Evolutionary conservation across 805 yeast genomes (phyloP).

Genomic region (Nakazawaea holstii): DNA sequence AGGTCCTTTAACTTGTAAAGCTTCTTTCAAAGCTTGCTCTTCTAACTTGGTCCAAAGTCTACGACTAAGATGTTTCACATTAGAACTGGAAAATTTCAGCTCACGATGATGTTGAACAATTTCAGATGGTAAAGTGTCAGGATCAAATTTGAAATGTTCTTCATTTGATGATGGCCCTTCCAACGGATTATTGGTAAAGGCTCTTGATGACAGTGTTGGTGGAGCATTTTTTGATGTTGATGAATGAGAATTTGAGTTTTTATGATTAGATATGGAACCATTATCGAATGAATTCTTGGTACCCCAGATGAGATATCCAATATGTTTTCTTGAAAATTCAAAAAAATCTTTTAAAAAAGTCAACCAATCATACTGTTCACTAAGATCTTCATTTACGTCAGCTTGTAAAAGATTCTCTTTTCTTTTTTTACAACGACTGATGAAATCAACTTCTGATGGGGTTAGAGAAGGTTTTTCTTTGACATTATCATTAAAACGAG

Average conservation of each 20-base stretch:
- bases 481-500: constrained; percentile 15
- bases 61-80: constrained; percentile 27
- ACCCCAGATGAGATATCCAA: constrained; percentile 72
- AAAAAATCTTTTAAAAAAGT: constrained; percentile 73
- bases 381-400: constrained; percentile 43
- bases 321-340: constrained; percentile 71
- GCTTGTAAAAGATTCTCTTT: constrained; percentile 51
- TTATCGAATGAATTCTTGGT: constrained; percentile 27
- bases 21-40: constrained; percentile 77
- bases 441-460: constrained; percentile 77
- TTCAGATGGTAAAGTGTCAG: constrained; percentile 12
- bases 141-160: constrained; percentile 5
- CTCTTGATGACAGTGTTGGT: neutral
- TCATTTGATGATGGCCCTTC: neutral
- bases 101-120: constrained; percentile 11
- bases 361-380: constrained; percentile 81
- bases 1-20: constrained; percentile 81
- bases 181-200: neutral
- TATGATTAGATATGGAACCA: neutral
- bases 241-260: neutral
- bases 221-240: neutral
- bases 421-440: constrained; percentile 67
- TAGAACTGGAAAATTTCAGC: constrained; percentile 8
- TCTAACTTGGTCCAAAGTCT: constrained; percentile 87
- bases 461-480: constrained; percentile 36